Percentiles rank a stretch among this genome's conserved stretches.
Conservation (phyloP, 2,329 filamentous ascomycete genomes). For the Westerdykella ornata region DNA sequence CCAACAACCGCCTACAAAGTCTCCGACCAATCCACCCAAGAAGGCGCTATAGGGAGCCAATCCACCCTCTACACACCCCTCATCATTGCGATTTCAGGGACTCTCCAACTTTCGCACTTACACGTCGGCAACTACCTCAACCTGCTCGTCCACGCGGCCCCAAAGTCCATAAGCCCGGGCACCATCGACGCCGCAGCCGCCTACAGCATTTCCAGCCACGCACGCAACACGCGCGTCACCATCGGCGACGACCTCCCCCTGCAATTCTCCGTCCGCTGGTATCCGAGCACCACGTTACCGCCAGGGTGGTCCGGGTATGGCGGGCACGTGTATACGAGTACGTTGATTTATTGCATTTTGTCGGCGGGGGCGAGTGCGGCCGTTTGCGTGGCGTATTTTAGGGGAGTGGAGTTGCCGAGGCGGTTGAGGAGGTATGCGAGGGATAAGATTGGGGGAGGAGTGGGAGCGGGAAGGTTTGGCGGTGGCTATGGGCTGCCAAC, state of each 20-base stretch:
- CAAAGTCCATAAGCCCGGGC: conserved; percentile 50
- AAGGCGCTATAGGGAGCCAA: conserved; percentile 32
- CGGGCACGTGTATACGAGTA: conserved; percentile 46
- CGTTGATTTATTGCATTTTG: conserved; percentile 45
- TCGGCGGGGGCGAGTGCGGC: conserved; percentile 44
- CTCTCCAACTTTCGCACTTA: conserved; percentile 79
- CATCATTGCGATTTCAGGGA: conserved; percentile 82
- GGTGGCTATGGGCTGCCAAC: conserved; percentile 26
- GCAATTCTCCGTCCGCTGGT: conserved; percentile 79
- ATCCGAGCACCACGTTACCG: conserved; percentile 65
- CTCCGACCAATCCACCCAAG: conserved; percentile 36
- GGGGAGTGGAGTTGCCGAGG: conserved; percentile 47
- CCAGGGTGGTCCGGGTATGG: conserved; percentile 48
- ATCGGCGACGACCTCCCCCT: conserved; percentile 82
- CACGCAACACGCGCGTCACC: conserved; percentile 58
- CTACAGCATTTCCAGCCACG: conserved; percentile 67
- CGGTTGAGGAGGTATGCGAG: conserved; percentile 52
- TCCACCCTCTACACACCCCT: conserved; percentile 62
- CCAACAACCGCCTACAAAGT: conserved; percentile 29
- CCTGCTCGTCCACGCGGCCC: conserved; percentile 68
- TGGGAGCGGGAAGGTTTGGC: conserved; percentile 34
- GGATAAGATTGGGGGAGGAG: conserved; percentile 41
- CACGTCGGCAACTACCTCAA: conserved; percentile 89
- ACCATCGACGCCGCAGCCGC: conserved; percentile 82
- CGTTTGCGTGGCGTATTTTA: conserved; percentile 50